Percentiles rank a stretch among this genome's conserved stretches.
phyloP scores from a whole-genome alignment of 306 rosid genomes.

The Albizia julibrissin region DNA sequence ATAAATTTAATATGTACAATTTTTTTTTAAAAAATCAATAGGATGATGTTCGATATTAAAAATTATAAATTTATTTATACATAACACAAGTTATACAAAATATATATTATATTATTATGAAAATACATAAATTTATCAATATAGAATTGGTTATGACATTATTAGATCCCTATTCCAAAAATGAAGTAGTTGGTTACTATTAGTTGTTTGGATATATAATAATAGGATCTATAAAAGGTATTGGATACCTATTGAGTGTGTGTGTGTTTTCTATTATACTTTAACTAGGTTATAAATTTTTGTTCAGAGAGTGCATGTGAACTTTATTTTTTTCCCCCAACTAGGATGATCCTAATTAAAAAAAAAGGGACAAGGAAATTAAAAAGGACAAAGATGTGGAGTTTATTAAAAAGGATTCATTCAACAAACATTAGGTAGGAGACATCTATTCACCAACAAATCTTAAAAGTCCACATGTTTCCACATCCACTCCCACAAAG shows the following conservation, averaged over 20 bases:
- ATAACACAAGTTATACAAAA: neutral
- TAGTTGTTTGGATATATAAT: accelerated
- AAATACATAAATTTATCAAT: neutral
- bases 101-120: neutral
- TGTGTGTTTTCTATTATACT: no score
- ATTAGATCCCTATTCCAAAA: no score
- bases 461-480: neutral
- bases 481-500: neutral
- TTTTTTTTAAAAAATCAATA: neutral
- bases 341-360: neutral
- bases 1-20: neutral
- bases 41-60: neutral
- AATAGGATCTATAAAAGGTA: no score
- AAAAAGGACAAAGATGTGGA: neutral
- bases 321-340: neutral
- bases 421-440: neutral
- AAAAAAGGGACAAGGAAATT: neutral
- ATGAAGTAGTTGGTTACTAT: no score
- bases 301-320: neutral
- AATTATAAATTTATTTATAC: neutral
- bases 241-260: no score
- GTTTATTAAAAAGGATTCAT: neutral
- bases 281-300: neutral
- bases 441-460: neutral
- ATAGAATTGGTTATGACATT: no score